Evolutionary conservation across 2,329 filamentous ascomycete genomes (phyloP).

Genomic region (Dryadomyces quercus-mongolicae): DNA sequence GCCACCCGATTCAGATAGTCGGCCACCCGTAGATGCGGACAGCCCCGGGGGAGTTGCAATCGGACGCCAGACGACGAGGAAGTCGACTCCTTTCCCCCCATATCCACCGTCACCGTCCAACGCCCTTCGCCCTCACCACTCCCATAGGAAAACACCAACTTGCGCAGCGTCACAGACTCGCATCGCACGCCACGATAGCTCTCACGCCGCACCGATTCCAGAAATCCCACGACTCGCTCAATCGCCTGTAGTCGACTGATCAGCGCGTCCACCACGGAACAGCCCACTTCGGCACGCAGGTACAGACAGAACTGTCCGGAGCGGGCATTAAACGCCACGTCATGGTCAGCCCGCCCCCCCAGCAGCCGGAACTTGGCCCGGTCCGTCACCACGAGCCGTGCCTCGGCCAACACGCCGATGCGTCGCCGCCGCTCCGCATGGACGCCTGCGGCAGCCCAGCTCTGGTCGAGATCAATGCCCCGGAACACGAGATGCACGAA

Average conservation of each 20-base stretch:
- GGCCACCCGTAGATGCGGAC: slow-evolving; percentile 54
- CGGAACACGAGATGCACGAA: slow-evolving; percentile 46
- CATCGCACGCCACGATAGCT: slow-evolving; percentile 38
- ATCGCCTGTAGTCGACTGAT: slow-evolving; percentile 51
- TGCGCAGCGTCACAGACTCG: slow-evolving; percentile 46
- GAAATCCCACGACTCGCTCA: slow-evolving; percentile 57
- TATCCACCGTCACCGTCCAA: slow-evolving; percentile 46
- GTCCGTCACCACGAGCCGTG: slow-evolving; percentile 41
- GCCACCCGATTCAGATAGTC: slow-evolving; percentile 46
- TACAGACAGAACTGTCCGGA: slow-evolving; percentile 52
- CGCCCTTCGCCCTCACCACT: slow-evolving; percentile 10
- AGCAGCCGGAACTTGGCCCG: slow-evolving; percentile 43
- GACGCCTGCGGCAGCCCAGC: no score
- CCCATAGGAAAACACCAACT: slow-evolving; percentile 57
- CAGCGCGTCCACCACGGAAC: slow-evolving; percentile 46
- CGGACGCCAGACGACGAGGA: slow-evolving; percentile 26
- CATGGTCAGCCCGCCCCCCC: slow-evolving; percentile 41
- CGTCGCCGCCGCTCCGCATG: slow-evolving; percentile 2
- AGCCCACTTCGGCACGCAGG: slow-evolving; percentile 45
- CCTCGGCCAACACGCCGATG: slow-evolving; percentile 34
- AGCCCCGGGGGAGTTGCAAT: slow-evolving; percentile 47
- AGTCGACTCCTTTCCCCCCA: slow-evolving; percentile 25
- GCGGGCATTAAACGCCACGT: slow-evolving; percentile 48
- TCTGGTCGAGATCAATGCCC: slow-evolving; percentile 27
- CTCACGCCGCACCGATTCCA: slow-evolving; percentile 50